phyloP scores from a whole-genome alignment of 345 rosid genomes.

The Salix caprea region DNA sequence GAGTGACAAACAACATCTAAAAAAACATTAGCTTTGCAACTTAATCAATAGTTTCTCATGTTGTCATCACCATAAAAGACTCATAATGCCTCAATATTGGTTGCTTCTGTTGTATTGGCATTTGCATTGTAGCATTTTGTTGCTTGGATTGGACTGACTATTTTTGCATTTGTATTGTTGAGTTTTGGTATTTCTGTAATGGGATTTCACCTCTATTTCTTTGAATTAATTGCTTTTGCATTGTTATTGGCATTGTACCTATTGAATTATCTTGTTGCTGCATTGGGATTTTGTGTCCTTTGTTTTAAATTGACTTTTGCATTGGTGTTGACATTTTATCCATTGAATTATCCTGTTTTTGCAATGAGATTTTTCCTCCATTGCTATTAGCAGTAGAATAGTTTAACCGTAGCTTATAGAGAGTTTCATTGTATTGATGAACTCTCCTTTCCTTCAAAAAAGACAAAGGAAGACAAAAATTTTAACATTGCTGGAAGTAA shows the following conservation, averaged over 20 bases:
- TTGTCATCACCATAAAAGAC: constrained; percentile 15
- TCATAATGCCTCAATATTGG: too few relatives aligned
- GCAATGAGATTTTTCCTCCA: constrained; percentile 6
- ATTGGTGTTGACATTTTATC: neutral
- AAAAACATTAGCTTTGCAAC: neutral
- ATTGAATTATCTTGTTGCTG: neutral
- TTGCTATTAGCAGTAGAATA: neutral
- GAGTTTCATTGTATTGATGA: constrained; percentile 12
- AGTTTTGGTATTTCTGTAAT: neutral
- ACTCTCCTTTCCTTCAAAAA: constrained; percentile 20
- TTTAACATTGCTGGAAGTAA: neutral
- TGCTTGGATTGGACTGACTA: neutral
- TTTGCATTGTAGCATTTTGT: neutral
- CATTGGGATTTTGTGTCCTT: neutral
- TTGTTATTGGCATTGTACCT: neutral
- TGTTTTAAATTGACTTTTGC: too few relatives aligned
- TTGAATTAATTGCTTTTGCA: neutral
- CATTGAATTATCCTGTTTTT: neutral
- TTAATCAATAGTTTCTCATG: constrained; percentile 30
- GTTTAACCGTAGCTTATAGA: constrained; percentile 18
- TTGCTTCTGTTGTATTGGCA: constrained; percentile 6
- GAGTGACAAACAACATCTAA: too few relatives aligned
- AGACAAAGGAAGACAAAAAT: neutral
- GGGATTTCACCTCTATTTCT: neutral
- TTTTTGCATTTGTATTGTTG: neutral